These are phyloP conservation scores for Heterobasidion occidentale DNA, from an alignment of 1,284 basidiomycete genomes.

Conservation along the genomic window DNA sequence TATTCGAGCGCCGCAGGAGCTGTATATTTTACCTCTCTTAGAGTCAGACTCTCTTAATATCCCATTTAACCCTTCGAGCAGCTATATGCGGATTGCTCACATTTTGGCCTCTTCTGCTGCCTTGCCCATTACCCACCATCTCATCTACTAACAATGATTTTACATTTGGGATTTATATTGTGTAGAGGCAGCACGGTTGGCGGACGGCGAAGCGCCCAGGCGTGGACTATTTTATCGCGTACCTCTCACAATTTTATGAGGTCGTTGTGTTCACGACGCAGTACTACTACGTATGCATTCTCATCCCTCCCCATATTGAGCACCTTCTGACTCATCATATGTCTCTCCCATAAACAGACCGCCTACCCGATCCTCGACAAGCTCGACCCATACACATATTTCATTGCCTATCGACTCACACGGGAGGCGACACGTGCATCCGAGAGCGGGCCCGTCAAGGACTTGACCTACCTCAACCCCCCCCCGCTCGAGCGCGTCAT, in stretches of 20 bases:
- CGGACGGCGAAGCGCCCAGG: constrained; percentile 92
- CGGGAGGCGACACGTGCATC: constrained; percentile 77
- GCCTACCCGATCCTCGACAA: constrained; percentile 89
- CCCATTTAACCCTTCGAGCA: too few relatives aligned
- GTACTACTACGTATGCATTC: constrained; percentile 71
- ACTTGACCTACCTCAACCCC: constrained; percentile 13
- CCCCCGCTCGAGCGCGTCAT: constrained; percentile 10
- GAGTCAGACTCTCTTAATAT: too few relatives aligned
- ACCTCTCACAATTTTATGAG: constrained; percentile 97
- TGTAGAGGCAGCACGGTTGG: constrained; percentile 80
- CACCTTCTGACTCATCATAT: not conserved
- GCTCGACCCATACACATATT: constrained; percentile 90
- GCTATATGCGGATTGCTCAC: too few relatives aligned
- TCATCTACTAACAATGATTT: not conserved
- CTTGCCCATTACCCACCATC: too few relatives aligned
- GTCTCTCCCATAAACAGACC: constrained; percentile 42
- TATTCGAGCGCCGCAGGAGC: too few relatives aligned
- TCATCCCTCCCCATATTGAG: not conserved
- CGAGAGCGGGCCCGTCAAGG: constrained; percentile 79
- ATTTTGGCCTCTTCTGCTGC: too few relatives aligned
- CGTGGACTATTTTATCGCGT: constrained; percentile 95
- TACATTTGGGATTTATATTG: not conserved
- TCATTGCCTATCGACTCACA: constrained; percentile 85
- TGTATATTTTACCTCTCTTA: too few relatives aligned
- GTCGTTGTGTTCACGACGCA: constrained; percentile 95